These are phyloP conservation scores for Iris pallida DNA, from an alignment of 116 monocot genomes.

Conservation along the genomic window DNA sequence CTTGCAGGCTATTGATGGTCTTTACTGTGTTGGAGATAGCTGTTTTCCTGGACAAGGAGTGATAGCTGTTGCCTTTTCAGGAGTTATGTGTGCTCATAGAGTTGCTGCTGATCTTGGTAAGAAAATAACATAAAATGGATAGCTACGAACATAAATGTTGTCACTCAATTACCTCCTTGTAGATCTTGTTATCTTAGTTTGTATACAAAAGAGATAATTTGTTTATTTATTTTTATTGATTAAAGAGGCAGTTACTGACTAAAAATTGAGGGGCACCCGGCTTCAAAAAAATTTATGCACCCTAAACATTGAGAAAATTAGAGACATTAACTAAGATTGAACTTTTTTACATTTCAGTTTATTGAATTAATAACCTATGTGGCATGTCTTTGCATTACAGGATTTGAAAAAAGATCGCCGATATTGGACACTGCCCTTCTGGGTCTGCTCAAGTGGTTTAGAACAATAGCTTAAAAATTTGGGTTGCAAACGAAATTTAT, in stretches of 20 bases:
- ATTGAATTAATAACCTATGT: not conserved
- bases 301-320: not conserved
- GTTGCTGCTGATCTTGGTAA: slow-evolving; percentile 99
- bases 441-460: slow-evolving; percentile 60
- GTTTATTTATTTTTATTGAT: not conserved
- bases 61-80: slow-evolving; percentile 97
- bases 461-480: slow-evolving; percentile 42
- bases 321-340: not conserved
- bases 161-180: not conserved
- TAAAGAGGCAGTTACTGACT: not conserved
- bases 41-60: slow-evolving; percentile 99
- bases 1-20: slow-evolving; percentile 75
- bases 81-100: slow-evolving; percentile 99
- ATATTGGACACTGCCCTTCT: slow-evolving; percentile 63
- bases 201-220: not conserved
- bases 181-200: too few species aligned
- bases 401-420: slow-evolving; percentile 65
- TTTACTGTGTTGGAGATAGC: slow-evolving; percentile 97
- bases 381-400: slow-evolving; percentile 25
- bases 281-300: not conserved
- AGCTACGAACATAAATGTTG: not conserved
- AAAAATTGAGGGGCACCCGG: not conserved
- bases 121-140: not conserved
- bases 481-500: too few species aligned
- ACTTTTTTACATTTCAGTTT: not conserved